phyloP scores from a whole-genome alignment of 495 filamentous ascomycete genomes.

The Ascodesmis nigricans region DNA sequence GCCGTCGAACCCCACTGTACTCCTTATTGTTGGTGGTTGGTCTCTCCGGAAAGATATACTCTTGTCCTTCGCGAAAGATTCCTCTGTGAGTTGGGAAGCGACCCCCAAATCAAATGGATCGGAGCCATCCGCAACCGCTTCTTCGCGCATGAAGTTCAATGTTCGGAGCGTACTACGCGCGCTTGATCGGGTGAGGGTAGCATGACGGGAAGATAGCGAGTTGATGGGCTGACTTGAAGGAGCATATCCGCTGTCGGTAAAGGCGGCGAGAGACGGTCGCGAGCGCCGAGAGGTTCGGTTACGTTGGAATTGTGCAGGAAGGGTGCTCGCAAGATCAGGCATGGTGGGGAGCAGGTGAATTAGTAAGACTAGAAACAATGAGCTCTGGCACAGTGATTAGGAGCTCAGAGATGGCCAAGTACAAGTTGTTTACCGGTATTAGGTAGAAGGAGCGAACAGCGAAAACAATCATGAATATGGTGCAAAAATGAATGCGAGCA shows the following conservation, averaged over 20 bases:
- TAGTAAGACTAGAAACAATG: too few relatives aligned
- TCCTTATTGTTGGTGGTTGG: slow-evolving; percentile 11
- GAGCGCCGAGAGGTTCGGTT: slow-evolving; percentile 16
- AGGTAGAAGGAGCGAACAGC: too few relatives aligned
- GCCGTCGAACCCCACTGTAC: slow-evolving; percentile 11
- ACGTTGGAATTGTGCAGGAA: too few relatives aligned
- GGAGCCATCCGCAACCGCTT: slow-evolving; percentile 4
- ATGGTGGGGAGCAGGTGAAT: too few relatives aligned
- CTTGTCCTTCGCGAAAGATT: slow-evolving; percentile 7
- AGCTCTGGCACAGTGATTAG: too few relatives aligned
- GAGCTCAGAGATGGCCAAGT: too few relatives aligned
- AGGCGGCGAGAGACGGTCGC: slow-evolving; percentile 20
- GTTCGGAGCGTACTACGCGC: not conserved
- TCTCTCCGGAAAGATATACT: slow-evolving; percentile 9
- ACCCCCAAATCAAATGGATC: slow-evolving; percentile 15
- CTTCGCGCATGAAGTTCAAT: not conserved
- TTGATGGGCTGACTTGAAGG: slow-evolving; percentile 14
- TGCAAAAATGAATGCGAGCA: too few relatives aligned
- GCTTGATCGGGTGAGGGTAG: not conserved
- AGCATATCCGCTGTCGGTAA: slow-evolving; percentile 18
- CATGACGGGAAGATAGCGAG: not conserved
- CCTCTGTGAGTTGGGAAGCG: slow-evolving; percentile 10
- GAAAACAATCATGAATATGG: too few relatives aligned
- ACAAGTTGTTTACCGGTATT: too few relatives aligned
- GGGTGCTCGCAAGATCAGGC: too few relatives aligned